Percentiles rank a stretch among this genome's conserved stretches.
These are phyloP conservation scores for Detonula confervacea DNA, from an alignment of 352 stramenopile genomes.

Conservation along the genomic window DNA sequence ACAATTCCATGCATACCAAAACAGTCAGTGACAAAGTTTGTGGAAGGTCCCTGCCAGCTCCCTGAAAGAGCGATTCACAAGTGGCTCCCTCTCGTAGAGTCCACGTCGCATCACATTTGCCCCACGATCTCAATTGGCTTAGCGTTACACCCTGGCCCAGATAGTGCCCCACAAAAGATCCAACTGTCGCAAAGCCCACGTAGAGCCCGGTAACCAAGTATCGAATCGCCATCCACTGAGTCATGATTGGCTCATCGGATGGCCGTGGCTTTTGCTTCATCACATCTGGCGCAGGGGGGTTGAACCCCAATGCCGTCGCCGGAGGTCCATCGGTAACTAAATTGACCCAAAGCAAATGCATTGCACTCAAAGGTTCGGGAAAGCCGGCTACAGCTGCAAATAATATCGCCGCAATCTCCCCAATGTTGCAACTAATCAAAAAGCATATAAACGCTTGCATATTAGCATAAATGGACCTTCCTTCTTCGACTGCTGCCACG, in stretches of 20 bases:
- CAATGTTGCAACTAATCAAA: conserved; percentile 99
- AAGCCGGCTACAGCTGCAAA: conserved; percentile 95
- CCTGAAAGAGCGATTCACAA: conserved; percentile 71
- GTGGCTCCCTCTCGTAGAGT: conserved; percentile 42
- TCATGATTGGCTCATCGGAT: conserved; percentile 97
- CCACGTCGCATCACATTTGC: conserved; percentile 78
- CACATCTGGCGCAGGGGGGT: conserved; percentile 96
- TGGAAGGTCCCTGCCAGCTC: conserved; percentile 68
- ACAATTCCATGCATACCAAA: conserved; percentile 88
- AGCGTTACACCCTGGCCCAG: conserved; percentile 77
- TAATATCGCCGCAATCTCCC: conserved; percentile 98
- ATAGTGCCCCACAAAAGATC: conserved; percentile 88
- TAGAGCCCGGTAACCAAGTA: conserved; percentile 93
- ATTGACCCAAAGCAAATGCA: conserved; percentile 99
- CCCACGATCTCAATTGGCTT: conserved; percentile 83
- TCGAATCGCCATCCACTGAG: conserved; percentile 95
- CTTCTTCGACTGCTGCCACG: conserved; percentile 89
- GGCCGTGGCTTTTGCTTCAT: conserved; percentile 96
- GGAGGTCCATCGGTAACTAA: conserved; percentile 98
- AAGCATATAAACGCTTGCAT: conserved; percentile 99
- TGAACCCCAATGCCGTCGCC: conserved; percentile 98
- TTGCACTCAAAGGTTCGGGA: conserved; percentile 96
- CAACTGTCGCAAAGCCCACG: conserved; percentile 90
- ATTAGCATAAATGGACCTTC: conserved; percentile 91
- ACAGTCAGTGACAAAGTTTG: conserved; percentile 88